Evolutionary conservation across 1,139 yeast species (phyloP), one percentile per base, ranked within the genome.

Genomic region (Nakaseomyces glabratus): DNA sequence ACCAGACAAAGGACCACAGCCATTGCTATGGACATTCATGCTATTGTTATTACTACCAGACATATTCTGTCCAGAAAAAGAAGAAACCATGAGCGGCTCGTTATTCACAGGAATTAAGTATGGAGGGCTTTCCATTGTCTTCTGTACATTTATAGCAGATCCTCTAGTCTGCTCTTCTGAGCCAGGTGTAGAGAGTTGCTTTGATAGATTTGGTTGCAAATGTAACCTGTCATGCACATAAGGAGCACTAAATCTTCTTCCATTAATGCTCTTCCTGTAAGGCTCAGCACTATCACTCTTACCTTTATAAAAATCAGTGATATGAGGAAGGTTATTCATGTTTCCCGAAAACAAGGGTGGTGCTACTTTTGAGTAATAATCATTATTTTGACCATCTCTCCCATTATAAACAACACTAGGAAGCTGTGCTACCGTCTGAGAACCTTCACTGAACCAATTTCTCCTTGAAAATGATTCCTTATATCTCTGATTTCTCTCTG

Each of bases 111-210:
- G 30, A 15, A 26, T 26, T 15, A 26, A 12, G 21, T 26, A 26
- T 18, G 30, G 21, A 6, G 30, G 30, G 21, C 30, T 24, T 19
- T 12, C 34, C 23, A 16, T 18, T 4, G 6, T 24, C 9, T 10
- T 19, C 21, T 19, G 9, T 10, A 19, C n/a, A n/a, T n/a, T n/a
- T n/a, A 19, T 19, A 7, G 9, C 21, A 19, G 7, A 7, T 10
- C 9, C 10, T 19, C 10, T 7, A 19, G 9, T 19, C 10, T 19
- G 7, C 10, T 10, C 10, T 19, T 10, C 7, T 33, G 10, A 17
- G 45, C 3, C 37, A 48, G 13, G 41, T 49, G 17, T 43, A 45
- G 23, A 29, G 18, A 15, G 29, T 16, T 7, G 7, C 10, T 10
- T 7, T 7, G 21, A 19, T 7, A 7, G 10, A 7, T 19, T 7